Base-by-base conservation (phyloP, 208 protist species). In the Porcisia deanei region DNA sequence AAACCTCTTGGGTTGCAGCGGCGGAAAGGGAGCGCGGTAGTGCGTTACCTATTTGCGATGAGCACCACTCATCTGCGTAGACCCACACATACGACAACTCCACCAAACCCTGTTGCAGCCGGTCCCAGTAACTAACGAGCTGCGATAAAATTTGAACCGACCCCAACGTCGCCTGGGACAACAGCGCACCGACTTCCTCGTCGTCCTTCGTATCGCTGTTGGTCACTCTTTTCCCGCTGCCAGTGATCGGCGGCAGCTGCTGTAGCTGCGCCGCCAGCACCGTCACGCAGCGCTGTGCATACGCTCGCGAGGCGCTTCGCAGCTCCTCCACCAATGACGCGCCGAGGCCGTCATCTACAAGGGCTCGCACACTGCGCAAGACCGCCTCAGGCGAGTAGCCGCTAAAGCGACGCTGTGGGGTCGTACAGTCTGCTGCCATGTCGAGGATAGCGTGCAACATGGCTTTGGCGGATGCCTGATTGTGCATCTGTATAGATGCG, bases 31-130 rank as follows among this genome's bases (percentile, higher is more conserved):
- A 73, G 58, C 78, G 78, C 25, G 78, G 78, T 7, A 75, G 20
- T 7, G 39, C 65, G 58, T 58, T 58, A 2, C 69, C 73, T 2
- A 66, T 52, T 25, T 76, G 75, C 22, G 70, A 49, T n/a, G 81
- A 47, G 78, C 83, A 88, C 80, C 85, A 86, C 45, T 80, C 79
- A 34, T 83, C 83, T 25, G 90, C 68, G 76, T 86, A 90, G 10
- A 88, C 81, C 87, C 89, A 94, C 37, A 94, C 85, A 16, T 73
- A 77, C 54, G 73, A 73, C 3, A 91, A 67, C 84, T 94, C 87
- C 8, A 53, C 71, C 53, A 87, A 63, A 22, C 78, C 83, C 22
- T 83, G 54, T 45, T 78, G 79, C 43, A 85, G 88, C 22, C 86
- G 85, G 22, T 78, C 77, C 82, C 81, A 94, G 59, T 77, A 74